These are phyloP conservation scores for Citrullus amarus DNA, from an alignment of 306 rosid species.

Conservation along the genomic window DNA sequence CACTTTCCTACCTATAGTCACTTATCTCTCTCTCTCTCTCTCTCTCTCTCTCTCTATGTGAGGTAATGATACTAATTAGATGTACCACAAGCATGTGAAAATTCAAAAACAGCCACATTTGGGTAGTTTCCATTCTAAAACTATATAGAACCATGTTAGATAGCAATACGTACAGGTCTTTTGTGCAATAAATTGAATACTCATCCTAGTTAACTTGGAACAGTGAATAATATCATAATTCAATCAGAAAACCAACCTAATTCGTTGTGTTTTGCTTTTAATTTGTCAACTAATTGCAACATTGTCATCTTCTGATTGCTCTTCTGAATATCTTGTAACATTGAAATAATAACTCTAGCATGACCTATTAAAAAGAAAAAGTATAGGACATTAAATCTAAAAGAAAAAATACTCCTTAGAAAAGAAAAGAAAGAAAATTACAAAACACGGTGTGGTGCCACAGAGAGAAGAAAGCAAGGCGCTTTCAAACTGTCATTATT, in stretches of 20 bases:
- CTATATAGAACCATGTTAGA: neutral
- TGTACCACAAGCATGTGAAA: neutral
- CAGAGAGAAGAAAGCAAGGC: neutral
- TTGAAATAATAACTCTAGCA: constrained; percentile 58
- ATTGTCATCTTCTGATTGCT: constrained; percentile 73
- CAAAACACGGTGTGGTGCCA: neutral
- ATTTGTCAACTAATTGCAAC: constrained; percentile 74
- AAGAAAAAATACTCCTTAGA: neutral
- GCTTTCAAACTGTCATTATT: neutral
- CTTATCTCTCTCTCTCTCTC: no score
- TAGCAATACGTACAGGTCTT: no score
- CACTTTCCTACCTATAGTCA: neutral
- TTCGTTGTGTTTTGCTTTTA: constrained; percentile 62
- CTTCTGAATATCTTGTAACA: constrained; percentile 59
- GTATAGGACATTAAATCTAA: neutral
- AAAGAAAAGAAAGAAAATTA: neutral
- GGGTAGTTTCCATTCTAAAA: neutral
- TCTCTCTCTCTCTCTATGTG: neutral
- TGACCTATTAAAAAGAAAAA: constrained; percentile 40
- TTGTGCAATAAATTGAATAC: neutral
- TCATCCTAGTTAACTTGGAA: neutral
- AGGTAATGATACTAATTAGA: neutral
- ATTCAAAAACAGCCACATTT: neutral
- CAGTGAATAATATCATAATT: neutral
- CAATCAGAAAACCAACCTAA: constrained; percentile 42